These are phyloP conservation scores for Mycena rosella DNA, from an alignment of 768 basidiomycete genomes.

Conservation along the genomic window DNA sequence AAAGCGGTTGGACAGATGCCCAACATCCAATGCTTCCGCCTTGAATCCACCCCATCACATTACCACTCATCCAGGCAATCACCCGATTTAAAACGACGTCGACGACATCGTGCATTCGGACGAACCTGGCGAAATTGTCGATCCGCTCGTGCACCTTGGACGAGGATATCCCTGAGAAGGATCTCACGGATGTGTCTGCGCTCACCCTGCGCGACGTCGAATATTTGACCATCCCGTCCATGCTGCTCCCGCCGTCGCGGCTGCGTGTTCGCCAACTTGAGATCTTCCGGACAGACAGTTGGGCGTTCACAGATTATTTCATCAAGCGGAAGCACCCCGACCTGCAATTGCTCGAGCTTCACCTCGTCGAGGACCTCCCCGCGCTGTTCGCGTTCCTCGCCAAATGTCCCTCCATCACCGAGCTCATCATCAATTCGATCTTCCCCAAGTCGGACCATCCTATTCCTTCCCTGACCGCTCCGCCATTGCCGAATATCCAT, in stretches of 20 bases:
- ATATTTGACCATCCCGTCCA: not conserved
- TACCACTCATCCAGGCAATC: slow-evolving; percentile 17
- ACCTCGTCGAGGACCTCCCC: slow-evolving; percentile 20
- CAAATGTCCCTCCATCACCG: slow-evolving; percentile 26
- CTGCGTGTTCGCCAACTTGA: slow-evolving; percentile 20
- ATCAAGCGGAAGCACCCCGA: slow-evolving; percentile 24
- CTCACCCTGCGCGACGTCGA: slow-evolving; percentile 21
- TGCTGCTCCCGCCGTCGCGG: slow-evolving; percentile 6
- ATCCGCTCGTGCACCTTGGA: slow-evolving; percentile 27
- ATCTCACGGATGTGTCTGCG: not conserved
- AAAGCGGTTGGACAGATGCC: slow-evolving; percentile 20
- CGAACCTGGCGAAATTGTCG: slow-evolving; percentile 11
- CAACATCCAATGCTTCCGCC: slow-evolving; percentile 15
- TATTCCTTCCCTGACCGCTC: not conserved
- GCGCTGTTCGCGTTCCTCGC: slow-evolving; percentile 22
- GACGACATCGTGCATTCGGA: slow-evolving; percentile 19
- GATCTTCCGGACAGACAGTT: slow-evolving; percentile 29
- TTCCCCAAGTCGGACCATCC: not conserved
- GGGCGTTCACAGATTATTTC: slow-evolving; percentile 21
- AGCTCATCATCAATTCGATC: slow-evolving; percentile 26
- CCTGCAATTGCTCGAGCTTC: slow-evolving; percentile 31
- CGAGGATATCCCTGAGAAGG: not conserved
- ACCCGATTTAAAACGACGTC: slow-evolving; percentile 5
- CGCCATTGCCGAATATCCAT: slow-evolving; percentile 7
- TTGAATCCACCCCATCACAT: slow-evolving; percentile 19